phyloP scores from a whole-genome alignment of 495 filamentous ascomycete genomes.

The Penicillium argentinense region DNA sequence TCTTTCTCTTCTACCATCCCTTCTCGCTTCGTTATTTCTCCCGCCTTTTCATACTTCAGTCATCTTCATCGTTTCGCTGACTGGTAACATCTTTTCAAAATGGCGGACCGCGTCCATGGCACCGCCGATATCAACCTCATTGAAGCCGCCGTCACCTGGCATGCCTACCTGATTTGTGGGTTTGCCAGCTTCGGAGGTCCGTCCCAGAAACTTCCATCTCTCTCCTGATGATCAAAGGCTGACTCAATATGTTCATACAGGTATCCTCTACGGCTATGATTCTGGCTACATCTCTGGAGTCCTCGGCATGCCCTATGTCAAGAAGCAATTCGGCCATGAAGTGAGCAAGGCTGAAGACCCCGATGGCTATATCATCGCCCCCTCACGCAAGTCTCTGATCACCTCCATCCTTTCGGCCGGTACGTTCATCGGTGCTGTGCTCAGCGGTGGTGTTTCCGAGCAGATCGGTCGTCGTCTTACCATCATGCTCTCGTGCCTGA shows the following conservation, averaged over 20 bases:
- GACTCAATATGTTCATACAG: constrained; percentile 1
- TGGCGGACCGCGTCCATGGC: constrained; percentile 14
- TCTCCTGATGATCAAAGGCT: neutral
- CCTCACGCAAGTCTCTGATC: constrained; percentile 52
- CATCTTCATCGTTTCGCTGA: neutral
- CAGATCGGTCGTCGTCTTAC: constrained; percentile 64
- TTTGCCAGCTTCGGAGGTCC: constrained; percentile 56
- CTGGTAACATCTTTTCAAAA: constrained; percentile 2
- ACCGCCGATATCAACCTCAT: constrained; percentile 31
- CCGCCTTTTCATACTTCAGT: constrained; percentile 1
- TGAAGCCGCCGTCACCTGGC: constrained; percentile 61
- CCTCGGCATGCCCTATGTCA: constrained; percentile 53
- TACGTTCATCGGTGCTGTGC: constrained; percentile 71
- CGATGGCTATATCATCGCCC: constrained; percentile 15
- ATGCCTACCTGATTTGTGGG: constrained; percentile 60
- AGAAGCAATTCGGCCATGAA: constrained; percentile 38
- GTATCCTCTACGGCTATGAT: constrained; percentile 54
- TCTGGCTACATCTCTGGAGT: constrained; percentile 57
- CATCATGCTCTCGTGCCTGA: constrained; percentile 59
- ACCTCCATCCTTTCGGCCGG: constrained; percentile 71
- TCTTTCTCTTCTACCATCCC: constrained; percentile 16
- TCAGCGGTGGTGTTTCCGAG: constrained; percentile 65
- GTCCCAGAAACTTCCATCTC: neutral
- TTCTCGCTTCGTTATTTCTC: constrained; percentile 19
- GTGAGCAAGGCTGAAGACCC: constrained; percentile 14